Evolutionary conservation across 1,139 yeast genomes (phyloP).

Genomic region (Pneumocystis carinii): DNA sequence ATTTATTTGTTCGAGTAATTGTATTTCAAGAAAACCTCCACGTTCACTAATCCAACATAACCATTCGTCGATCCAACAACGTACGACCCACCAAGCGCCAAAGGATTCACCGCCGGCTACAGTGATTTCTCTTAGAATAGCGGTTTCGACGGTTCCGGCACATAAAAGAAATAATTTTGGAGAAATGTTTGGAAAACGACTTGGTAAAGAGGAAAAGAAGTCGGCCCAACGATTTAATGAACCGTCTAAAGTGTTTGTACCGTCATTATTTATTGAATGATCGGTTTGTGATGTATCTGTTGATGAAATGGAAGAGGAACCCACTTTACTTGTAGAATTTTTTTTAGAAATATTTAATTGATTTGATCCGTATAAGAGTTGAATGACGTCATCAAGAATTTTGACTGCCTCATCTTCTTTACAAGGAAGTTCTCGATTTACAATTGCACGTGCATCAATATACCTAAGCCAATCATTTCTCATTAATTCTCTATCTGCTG

Average conservation of each 20-base stretch:
- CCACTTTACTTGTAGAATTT: not conserved
- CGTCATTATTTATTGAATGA: constrained; percentile 8
- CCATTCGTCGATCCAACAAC: constrained; percentile 69
- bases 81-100: constrained; percentile 64
- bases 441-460: constrained; percentile 38
- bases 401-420: constrained; percentile 17
- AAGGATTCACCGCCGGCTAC: constrained; percentile 46
- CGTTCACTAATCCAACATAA: constrained; percentile 54
- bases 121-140: constrained; percentile 52
- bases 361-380: not conserved
- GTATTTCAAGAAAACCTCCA: constrained; percentile 39
- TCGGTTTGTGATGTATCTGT: not conserved
- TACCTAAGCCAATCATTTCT: constrained; percentile 41
- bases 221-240: constrained; percentile 28
- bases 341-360: not conserved
- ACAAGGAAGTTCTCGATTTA: constrained; percentile 45
- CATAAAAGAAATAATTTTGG: constrained; percentile 45
- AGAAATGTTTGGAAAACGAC: constrained; percentile 32
- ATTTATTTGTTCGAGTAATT: constrained; percentile 9
- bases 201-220: constrained; percentile 34
- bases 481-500: constrained; percentile 39
- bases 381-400: constrained; percentile 6
- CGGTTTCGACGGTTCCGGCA: constrained; percentile 41
- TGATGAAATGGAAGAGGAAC: not conserved
- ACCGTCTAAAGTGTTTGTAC: constrained; percentile 18